Evolutionary conservation across 2,329 filamentous ascomycete species (phyloP).

Genomic region (Exophiala oligosperma): DNA sequence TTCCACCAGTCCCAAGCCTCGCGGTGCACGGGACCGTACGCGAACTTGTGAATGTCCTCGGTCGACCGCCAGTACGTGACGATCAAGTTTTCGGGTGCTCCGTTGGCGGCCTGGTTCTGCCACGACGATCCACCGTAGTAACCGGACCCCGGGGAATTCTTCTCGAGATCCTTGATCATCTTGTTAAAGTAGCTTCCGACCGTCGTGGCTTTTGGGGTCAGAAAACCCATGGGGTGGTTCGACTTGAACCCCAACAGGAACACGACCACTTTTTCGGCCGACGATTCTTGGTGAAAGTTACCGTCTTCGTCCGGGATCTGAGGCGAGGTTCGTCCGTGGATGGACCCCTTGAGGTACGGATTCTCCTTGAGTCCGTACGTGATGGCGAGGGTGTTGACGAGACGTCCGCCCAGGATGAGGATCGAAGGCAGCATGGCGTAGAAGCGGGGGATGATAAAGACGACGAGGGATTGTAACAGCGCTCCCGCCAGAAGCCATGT

Average conservation of each 20-base stretch:
- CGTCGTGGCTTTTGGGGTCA: conserved; percentile 37
- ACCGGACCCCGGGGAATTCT: conserved; percentile 29
- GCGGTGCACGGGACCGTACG: conserved; percentile 42
- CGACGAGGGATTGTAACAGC: conserved; percentile 38
- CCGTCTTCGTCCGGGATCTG: conserved; percentile 40
- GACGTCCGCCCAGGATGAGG: conserved; percentile 34
- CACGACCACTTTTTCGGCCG: conserved; percentile 37
- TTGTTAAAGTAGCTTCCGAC: conserved; percentile 34
- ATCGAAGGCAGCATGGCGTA: conserved; percentile 38
- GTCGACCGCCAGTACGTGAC: conserved; percentile 45
- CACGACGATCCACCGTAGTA: conserved; percentile 38
- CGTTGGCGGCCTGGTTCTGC: conserved; percentile 34
- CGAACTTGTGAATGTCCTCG: conserved; percentile 46
- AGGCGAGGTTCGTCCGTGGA: conserved; percentile 38
- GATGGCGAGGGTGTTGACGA: conserved; percentile 37
- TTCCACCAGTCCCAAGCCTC: conserved; percentile 49
- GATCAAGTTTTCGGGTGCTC: conserved; percentile 37
- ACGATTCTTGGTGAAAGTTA: conserved; percentile 27
- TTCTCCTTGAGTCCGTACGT: conserved; percentile 38
- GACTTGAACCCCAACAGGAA: conserved; percentile 40
- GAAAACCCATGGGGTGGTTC: conserved; percentile 43
- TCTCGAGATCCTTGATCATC: conserved; percentile 34
- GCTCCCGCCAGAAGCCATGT: conserved; percentile 46
- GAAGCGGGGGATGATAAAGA: conserved; percentile 34
- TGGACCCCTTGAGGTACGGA: conserved; percentile 37